Conservation (phyloP, 2,329 filamentous ascomycete species). For the Fusarium verrucosum region DNA sequence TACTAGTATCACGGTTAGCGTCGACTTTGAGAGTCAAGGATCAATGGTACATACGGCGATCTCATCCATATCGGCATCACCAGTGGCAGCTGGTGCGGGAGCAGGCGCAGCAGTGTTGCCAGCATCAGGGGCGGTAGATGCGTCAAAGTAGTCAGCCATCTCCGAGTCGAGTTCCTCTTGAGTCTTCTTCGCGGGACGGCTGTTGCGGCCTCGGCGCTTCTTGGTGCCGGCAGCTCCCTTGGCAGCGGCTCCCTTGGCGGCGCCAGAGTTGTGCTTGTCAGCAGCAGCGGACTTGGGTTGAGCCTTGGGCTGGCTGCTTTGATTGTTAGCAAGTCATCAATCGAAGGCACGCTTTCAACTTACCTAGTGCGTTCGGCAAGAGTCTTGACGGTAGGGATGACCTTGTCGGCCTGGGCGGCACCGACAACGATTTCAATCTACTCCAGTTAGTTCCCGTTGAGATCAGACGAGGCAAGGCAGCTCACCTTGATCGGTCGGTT, state of each 20-base stretch:
- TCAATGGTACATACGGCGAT: conserved; percentile 56
- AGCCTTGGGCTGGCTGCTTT: conserved; percentile 47
- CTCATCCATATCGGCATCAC: conserved; percentile 73
- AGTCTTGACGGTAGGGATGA: conserved; percentile 72
- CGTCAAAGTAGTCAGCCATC: conserved; percentile 93
- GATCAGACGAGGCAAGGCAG: not conserved
- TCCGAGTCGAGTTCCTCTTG: conserved; percentile 95
- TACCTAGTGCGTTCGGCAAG: conserved; percentile 84
- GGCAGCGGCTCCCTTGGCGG: conserved; percentile 53
- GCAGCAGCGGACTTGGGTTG: conserved; percentile 84
- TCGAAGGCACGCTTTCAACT: conserved; percentile 46
- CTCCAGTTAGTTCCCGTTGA: conserved; percentile 36
- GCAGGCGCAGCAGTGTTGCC: conserved; percentile 58
- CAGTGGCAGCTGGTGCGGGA: conserved; percentile 58
- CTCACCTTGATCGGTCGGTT: conserved; percentile 85
- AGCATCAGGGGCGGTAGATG: conserved; percentile 54
- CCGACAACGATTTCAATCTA: conserved; percentile 92
- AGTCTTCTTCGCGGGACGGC: conserved; percentile 83
- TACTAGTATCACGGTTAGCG: conserved; percentile 32
- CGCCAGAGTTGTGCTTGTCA: conserved; percentile 70
- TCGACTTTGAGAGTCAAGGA: not conserved
- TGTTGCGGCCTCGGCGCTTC: conserved; percentile 64
- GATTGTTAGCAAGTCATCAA: conserved; percentile 20
- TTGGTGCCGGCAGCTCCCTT: conserved; percentile 59
- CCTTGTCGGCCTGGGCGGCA: conserved; percentile 74